Evolutionary conservation across 345 rosid species (phyloP).

Genomic region (Iberis pinnata): DNA sequence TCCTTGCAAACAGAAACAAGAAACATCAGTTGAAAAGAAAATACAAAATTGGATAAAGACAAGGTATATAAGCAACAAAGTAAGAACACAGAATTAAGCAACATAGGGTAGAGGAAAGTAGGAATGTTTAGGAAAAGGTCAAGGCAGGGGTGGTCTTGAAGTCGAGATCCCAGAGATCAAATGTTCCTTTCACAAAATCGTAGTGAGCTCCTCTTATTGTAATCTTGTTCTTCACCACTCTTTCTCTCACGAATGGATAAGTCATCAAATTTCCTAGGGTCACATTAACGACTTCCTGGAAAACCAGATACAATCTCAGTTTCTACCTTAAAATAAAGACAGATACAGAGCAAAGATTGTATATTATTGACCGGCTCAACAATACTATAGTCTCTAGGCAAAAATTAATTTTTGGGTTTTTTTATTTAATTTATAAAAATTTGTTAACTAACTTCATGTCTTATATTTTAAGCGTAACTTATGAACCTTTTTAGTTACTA

Average conservation of each 20-base stretch:
- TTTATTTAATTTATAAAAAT: too few species aligned
- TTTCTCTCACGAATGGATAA: conserved; percentile 70
- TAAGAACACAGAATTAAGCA: neutral
- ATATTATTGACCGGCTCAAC: too few species aligned
- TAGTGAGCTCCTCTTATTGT: conserved; percentile 64
- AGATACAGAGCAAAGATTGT: neutral
- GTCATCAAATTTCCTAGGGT: conserved; percentile 65
- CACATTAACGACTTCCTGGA: conserved; percentile 73
- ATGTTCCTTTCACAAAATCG: conserved; percentile 57
- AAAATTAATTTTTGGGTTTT: too few species aligned
- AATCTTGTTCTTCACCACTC: conserved; percentile 41
- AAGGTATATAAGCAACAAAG: neutral
- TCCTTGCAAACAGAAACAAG: too few species aligned
- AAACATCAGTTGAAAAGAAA: too few species aligned
- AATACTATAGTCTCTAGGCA: too few species aligned
- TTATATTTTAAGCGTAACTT: too few species aligned
- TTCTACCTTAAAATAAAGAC: neutral
- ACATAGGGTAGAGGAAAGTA: conserved; percentile 1
- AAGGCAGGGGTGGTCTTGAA: neutral
- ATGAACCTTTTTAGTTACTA: too few species aligned
- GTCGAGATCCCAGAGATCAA: conserved; percentile 75
- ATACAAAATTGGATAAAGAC: too few species aligned
- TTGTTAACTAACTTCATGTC: too few species aligned
- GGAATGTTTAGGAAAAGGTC: conserved; percentile 19
- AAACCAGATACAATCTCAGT: neutral